A percentile compares a stretch with the other conserved stretches of the same genome.
These are phyloP conservation scores for Erigeron philadelphicus DNA, from an alignment of 140 eudicot genomes.

Conservation along the genomic window DNA sequence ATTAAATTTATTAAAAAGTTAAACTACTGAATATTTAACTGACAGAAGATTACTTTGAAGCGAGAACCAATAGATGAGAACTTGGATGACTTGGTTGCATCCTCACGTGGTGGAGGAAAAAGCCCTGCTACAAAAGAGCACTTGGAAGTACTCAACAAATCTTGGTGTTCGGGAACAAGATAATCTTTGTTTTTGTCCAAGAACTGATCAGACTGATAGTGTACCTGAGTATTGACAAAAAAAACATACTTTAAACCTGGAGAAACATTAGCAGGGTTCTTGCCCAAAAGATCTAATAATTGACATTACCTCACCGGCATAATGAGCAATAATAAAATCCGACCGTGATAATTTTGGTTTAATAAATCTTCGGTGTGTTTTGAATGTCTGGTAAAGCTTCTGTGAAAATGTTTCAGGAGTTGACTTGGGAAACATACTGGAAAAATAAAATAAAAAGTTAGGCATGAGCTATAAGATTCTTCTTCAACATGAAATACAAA, in stretches of 20 bases:
- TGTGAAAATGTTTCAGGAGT: constrained; percentile 86
- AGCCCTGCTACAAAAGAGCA: constrained; percentile 83
- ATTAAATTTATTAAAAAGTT: constrained; percentile 4
- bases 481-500: constrained; percentile 15
- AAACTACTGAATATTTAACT: constrained; percentile 4
- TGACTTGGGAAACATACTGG: constrained; percentile 98
- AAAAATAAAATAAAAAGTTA: constrained; percentile 28
- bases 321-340: constrained; percentile 86
- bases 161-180: constrained; percentile 95
- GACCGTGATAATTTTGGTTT: constrained; percentile 91
- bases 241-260: constrained; percentile 16
- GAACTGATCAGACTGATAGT: constrained; percentile 79
- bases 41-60: constrained; percentile 51
- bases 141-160: constrained; percentile 78
- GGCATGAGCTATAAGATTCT: constrained; percentile 15
- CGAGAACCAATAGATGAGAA: constrained; percentile 96
- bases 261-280: constrained; percentile 16
- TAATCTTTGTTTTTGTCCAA: constrained; percentile 93
- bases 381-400: constrained; percentile 89
- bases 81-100: constrained; percentile 60
- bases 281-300: not conserved
- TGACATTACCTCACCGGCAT: constrained; percentile 91
- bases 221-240: constrained; percentile 52
- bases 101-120: constrained; percentile 77
- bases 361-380: constrained; percentile 59